phyloP scores from a whole-genome alignment of 805 yeast species.

The Saturnispora dispora region DNA sequence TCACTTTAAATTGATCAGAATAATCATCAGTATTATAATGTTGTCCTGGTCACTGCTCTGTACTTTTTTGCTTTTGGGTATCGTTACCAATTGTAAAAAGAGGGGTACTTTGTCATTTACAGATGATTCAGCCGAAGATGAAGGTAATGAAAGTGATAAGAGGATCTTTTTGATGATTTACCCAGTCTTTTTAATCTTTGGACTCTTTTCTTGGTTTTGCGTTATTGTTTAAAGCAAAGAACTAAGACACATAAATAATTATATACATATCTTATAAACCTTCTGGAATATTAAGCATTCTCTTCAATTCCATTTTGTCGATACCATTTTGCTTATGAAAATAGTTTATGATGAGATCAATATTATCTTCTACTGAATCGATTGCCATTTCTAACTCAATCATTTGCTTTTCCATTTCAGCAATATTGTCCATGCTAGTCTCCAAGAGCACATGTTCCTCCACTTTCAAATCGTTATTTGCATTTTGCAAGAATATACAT shows the following conservation, averaged over 20 bases:
- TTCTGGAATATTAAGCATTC: constrained; percentile 37
- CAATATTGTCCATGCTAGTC: constrained; percentile 4
- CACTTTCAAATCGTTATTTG: constrained; percentile 8
- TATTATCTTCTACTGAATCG: constrained; percentile 28
- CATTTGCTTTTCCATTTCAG: background rate
- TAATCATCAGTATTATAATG: constrained; percentile 33
- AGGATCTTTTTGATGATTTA: constrained; percentile 44
- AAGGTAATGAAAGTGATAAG: constrained; percentile 42
- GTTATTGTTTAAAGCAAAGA: constrained; percentile 32
- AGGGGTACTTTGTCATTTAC: constrained; percentile 13
- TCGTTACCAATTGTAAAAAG: constrained; percentile 29
- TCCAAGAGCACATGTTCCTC: background rate
- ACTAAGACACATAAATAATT: background rate
- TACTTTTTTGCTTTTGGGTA: constrained; percentile 42
- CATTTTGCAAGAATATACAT: constrained; percentile 11
- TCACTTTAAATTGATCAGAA: constrained; percentile 34
- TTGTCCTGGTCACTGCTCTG: constrained; percentile 45
- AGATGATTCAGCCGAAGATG: constrained; percentile 11
- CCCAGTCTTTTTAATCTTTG: constrained; percentile 45
- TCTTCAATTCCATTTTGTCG: constrained; percentile 23
- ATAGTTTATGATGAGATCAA: constrained; percentile 32
- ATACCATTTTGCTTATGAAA: constrained; percentile 27
- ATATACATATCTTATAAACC: constrained; percentile 24
- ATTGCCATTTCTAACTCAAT: constrained; percentile 7
- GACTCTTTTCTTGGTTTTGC: constrained; percentile 45